Base-by-base conservation (phyloP, 2,329 filamentous ascomycete genomes). In the Amauroascus niger region DNA sequence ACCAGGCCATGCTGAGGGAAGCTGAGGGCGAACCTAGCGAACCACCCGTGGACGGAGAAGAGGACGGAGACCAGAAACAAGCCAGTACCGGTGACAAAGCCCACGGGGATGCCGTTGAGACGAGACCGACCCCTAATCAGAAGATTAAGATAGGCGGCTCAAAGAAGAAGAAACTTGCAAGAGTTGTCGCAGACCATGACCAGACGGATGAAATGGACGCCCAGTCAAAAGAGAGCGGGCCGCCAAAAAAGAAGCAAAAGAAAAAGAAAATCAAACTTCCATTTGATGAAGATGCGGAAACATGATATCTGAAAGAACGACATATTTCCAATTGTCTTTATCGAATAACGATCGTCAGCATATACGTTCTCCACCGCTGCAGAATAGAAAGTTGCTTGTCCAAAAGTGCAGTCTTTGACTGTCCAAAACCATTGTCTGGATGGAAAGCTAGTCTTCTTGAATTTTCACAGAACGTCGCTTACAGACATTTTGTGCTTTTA, bases 211-310 rank as follows among this genome's bases (percentile, higher is more conserved):
- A 60, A 28, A 57, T 64, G 37, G 59, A 63, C 30, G 52, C 50
- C 22, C 58, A 52, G 40, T 55, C 59, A 47, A 64, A 64, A 51
- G 59, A 61, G 4, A 32, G 58, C 40, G 45, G 28, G 5, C 56
- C 59, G 35, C 54, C 61, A 45, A 63, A 63, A 47, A 72, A 71
- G 58, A 57, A 65, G 7, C 71, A 70, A 56, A 60, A 63, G 55
- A 69, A 67, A 54, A 73, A 72, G 66, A 74, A 72, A 60, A 70
- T 73, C 57, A 74, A 74, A 58, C 64, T 74, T 13, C 74, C 72
- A 1, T 74, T 74, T 59, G 69, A 72, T 44, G 69, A 73, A 24
- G 66, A 65, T 2, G 20, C 35, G 9, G 44, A 40, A 26, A 37
- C 11, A 26, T 39, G 46, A 49, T 26, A 26, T 28, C 11, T 16